phyloP scores from a whole-genome alignment of 305 asterid species.

The Caryopteris hybrid region DNA sequence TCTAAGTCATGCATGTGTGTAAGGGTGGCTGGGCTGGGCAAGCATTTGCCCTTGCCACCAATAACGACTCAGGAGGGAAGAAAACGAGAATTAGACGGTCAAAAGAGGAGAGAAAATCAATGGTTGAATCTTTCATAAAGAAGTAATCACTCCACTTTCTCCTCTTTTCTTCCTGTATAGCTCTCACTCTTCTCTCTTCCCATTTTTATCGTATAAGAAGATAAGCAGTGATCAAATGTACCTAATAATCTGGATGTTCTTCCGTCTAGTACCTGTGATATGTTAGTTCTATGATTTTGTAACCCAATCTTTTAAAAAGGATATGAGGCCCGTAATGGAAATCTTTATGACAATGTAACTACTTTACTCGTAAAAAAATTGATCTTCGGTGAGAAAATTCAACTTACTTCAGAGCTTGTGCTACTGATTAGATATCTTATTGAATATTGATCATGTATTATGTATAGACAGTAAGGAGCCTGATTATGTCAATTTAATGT shows the following conservation, averaged over 20 bases:
- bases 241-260: not conserved
- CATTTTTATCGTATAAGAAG: not conserved
- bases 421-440: not conserved
- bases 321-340: not conserved
- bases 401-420: not conserved
- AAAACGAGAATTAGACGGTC: constrained; percentile 83
- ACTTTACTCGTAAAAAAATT: not conserved
- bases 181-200: not conserved
- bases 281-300: not conserved
- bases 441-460: not conserved
- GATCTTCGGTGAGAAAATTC: not conserved
- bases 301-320: not conserved
- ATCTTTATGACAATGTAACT: not conserved
- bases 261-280: not conserved
- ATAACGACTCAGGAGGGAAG: constrained; percentile 52
- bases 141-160: constrained; percentile 37
- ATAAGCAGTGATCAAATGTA: not conserved
- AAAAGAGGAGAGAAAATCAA: constrained; percentile 79
- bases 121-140: constrained; percentile 81
- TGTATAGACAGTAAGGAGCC: not conserved
- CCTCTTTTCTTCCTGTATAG: constrained; percentile 8
- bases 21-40: constrained; percentile 68
- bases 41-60: constrained; percentile 61
- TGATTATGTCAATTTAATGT: not conserved
- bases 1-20: constrained; percentile 53